Percentiles rank a stretch among this genome's conserved stretches.
Conservation (phyloP, 169 alveolate species). For the Cryptosporidium baileyi region DNA sequence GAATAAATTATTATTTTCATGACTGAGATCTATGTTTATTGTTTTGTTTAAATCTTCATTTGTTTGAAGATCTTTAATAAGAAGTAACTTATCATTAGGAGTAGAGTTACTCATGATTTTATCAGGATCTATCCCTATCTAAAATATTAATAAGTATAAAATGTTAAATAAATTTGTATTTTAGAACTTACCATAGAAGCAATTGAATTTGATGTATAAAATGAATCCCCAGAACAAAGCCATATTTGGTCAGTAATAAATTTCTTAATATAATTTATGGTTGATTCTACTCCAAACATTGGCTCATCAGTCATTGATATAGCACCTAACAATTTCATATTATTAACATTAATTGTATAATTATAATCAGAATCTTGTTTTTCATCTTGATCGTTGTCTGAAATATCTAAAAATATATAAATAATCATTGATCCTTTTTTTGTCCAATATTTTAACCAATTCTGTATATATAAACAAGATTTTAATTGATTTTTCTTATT, state of each 20-base stretch:
- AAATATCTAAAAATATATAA: slow-evolving; percentile 15
- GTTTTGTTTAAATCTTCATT: slow-evolving; percentile 15
- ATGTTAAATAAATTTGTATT: not conserved
- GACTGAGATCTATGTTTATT: slow-evolving; percentile 1
- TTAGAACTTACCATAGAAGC: slow-evolving; percentile 67
- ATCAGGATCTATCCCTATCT: slow-evolving; percentile 64
- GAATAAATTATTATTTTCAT: not conserved
- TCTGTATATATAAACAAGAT: not conserved
- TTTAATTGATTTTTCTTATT: not conserved
- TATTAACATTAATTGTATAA: not conserved
- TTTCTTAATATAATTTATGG: slow-evolving; percentile 26
- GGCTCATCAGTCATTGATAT: slow-evolving; percentile 50
- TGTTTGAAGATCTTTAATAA: slow-evolving; percentile 20
- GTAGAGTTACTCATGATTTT: slow-evolving; percentile 54
- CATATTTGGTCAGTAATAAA: slow-evolving; percentile 22
- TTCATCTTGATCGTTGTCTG: not conserved
- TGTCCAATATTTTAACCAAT: slow-evolving; percentile 55
- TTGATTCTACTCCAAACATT: slow-evolving; percentile 38
- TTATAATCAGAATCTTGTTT: not conserved
- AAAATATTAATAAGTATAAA: not conserved
- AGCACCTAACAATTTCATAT: slow-evolving; percentile 36
- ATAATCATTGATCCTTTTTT: slow-evolving; percentile 41
- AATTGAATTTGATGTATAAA: slow-evolving; percentile 34
- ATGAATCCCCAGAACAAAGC: slow-evolving; percentile 65
- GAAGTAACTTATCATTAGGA: slow-evolving; percentile 40